Base-by-base conservation (phyloP, 805 yeast genomes). In the Lipomyces sp. region DNA sequence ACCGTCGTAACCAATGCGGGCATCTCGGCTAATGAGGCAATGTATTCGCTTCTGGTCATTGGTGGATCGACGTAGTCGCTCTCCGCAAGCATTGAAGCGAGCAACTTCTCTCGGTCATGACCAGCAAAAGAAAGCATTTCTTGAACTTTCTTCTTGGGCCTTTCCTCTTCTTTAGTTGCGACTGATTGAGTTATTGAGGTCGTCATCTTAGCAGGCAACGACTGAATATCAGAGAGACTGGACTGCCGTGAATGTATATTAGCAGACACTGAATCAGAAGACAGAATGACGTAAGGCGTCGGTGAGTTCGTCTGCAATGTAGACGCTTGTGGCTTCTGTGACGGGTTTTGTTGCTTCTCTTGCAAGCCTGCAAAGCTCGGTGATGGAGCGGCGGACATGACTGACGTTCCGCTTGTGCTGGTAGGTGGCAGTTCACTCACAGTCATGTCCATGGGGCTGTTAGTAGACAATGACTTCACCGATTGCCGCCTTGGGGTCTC, bases 1-100 rank as follows among this genome's bases (percentile, higher is more conserved):
- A 60, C 60, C 16, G 59, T 47, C 16, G 61, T 58, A 16, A 52
- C 53, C 2, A 55, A 43, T 2, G 44, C 60, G 3, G 62, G 58
- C 2, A 59, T 41, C 2, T 33, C 34, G 18, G 49, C 55, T 11
- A 53, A 44, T 7, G 55, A 53, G 8, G 59, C 59, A 29, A 53
- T 53, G 29, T 49, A 53, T 29, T 55, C 58, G n/a, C 54, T 53
- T 10, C 57, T 50, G 2, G 52, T 45, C 51, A 55, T 51, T 8
- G 59, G 59, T 2, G 59, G 59, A 39, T 55, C 59, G 21, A 41
- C 53, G 26, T 55, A 53, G 14, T 55, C 58, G 39, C 54, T 55
- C 23, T 55, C 59, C 2, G 48, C 59, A 14, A 55, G 18, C 59
- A 55, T 55, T 4, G 39, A 40, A 7, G 51, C 51, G 26, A 55